A percentile compares a stretch with the other conserved stretches of the same genome.
Conservation (phyloP, 1,284 basidiomycete genomes). For the Bjerkandera adusta region DNA sequence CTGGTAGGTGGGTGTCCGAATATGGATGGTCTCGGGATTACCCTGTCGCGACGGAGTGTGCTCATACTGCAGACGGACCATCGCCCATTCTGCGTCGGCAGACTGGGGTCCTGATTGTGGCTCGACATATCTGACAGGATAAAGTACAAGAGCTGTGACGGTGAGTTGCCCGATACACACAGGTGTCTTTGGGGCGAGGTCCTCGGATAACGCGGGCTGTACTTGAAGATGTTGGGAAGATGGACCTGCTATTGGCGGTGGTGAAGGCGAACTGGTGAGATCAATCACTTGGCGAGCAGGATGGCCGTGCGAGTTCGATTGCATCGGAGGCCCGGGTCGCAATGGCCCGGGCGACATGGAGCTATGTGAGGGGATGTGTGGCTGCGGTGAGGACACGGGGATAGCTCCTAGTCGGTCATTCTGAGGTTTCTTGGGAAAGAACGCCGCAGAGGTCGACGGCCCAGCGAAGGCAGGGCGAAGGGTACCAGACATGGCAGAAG, state of each 20-base stretch:
- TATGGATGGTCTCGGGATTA: slow-evolving; percentile 77
- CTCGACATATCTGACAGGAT: slow-evolving; percentile 75
- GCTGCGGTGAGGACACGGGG: background rate
- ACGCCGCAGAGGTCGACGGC: slow-evolving; percentile 31
- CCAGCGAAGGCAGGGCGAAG: slow-evolving; percentile 21
- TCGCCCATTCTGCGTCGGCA: slow-evolving; percentile 66
- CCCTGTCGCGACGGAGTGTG: slow-evolving; percentile 54
- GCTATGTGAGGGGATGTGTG: background rate
- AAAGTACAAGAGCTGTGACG: slow-evolving; percentile 82
- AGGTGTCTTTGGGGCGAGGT: slow-evolving; percentile 71
- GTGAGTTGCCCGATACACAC: slow-evolving; percentile 87
- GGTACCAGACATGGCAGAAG: slow-evolving; percentile 11
- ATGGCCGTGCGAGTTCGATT: slow-evolving; percentile 1
- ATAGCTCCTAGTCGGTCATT: background rate
- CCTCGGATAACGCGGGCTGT: slow-evolving; percentile 27
- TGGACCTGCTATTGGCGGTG: slow-evolving; percentile 43
- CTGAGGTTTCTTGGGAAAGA: slow-evolving; percentile 22
- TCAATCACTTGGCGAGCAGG: slow-evolving; percentile 60
- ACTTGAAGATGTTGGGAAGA: slow-evolving; percentile 14
- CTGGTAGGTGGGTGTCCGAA: slow-evolving; percentile 62
- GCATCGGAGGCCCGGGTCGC: background rate
- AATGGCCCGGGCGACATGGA: slow-evolving; percentile 9
- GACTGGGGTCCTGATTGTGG: slow-evolving; percentile 39
- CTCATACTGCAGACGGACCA: slow-evolving; percentile 75
- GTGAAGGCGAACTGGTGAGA: slow-evolving; percentile 73